Evolutionary conservation across 441 rosid genomes (phyloP).

Genomic region (Viola pubescens): DNA sequence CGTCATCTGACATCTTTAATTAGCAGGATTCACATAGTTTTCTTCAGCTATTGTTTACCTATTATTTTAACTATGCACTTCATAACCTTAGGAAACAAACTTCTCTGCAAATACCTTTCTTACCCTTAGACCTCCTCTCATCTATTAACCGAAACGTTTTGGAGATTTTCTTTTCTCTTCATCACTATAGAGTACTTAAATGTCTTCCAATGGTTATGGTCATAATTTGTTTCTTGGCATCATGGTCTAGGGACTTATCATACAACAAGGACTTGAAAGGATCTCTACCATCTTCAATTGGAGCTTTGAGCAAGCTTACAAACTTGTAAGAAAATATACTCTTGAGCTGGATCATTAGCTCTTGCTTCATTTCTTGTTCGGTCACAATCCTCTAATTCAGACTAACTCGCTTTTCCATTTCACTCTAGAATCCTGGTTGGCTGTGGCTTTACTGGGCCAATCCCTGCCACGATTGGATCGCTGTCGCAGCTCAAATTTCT

Average conservation of each 20-base stretch:
- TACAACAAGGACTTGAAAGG: slow-evolving; percentile 51
- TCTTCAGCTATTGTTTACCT: background rate
- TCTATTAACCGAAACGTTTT: too few relatives aligned
- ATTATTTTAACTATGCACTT: background rate
- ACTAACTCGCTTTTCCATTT: background rate
- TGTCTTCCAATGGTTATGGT: background rate
- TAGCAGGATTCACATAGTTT: background rate
- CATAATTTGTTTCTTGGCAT: background rate
- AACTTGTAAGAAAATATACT: slow-evolving; percentile 45
- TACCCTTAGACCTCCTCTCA: background rate
- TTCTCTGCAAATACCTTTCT: too few relatives aligned
- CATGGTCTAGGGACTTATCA: slow-evolving; percentile 62
- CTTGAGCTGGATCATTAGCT: background rate
- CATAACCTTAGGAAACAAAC: background rate
- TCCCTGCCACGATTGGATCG: slow-evolving; percentile 63
- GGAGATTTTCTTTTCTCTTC: background rate
- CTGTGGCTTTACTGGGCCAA: slow-evolving; percentile 60
- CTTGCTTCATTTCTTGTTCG: slow-evolving; percentile 3
- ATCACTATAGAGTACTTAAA: background rate
- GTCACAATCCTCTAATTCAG: background rate
- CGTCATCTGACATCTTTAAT: background rate
- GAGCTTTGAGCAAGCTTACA: slow-evolving; percentile 47
- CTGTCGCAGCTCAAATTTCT: slow-evolving; percentile 35
- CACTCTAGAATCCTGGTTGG: slow-evolving; percentile 59
- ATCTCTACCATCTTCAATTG: slow-evolving; percentile 54